Conservation (phyloP, 495 filamentous ascomycete genomes). For the Rusavskia elegans region DNA sequence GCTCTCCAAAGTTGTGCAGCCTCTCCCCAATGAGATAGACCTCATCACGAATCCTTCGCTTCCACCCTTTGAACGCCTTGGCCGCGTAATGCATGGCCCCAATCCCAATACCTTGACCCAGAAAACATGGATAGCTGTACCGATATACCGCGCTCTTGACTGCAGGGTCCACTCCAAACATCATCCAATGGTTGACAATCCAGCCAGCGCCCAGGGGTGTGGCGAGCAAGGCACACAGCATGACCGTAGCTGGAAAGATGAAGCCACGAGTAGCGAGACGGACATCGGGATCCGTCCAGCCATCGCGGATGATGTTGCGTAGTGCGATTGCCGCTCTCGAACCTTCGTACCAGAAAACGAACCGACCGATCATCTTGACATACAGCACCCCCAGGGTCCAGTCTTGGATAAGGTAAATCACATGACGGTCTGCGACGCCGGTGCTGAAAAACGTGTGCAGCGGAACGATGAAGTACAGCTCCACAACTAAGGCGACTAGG, state of each 20-base stretch:
- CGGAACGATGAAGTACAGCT: conserved; percentile 81
- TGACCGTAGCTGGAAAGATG: conserved; percentile 50
- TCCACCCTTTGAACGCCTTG: conserved; percentile 55
- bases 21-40: conserved; percentile 91
- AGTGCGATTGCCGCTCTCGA: conserved; percentile 61
- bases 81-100: conserved; percentile 26
- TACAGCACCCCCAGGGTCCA: conserved; percentile 93
- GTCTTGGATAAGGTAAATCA: conserved; percentile 76
- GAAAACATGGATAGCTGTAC: conserved; percentile 50
- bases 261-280: conserved; percentile 66
- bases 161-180: conserved; percentile 24
- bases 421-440: conserved; percentile 33
- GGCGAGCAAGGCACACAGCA: conserved; percentile 41
- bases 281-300: conserved; percentile 70
- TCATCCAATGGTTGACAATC: conserved; percentile 21
- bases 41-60: conserved; percentile 73
- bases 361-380: conserved; percentile 64
- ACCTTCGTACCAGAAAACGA: conserved; percentile 44
- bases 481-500: conserved; percentile 64
- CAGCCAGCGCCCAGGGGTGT: conserved; percentile 39
- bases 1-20: conserved; percentile 79
- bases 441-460: conserved; percentile 59
- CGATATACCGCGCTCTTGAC: conserved; percentile 46
- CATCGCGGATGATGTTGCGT: conserved; percentile 55
- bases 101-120: conserved; percentile 30